phyloP scores from a whole-genome alignment of 1,139 yeast genomes.

The Entelexis sorbosivorans region DNA sequence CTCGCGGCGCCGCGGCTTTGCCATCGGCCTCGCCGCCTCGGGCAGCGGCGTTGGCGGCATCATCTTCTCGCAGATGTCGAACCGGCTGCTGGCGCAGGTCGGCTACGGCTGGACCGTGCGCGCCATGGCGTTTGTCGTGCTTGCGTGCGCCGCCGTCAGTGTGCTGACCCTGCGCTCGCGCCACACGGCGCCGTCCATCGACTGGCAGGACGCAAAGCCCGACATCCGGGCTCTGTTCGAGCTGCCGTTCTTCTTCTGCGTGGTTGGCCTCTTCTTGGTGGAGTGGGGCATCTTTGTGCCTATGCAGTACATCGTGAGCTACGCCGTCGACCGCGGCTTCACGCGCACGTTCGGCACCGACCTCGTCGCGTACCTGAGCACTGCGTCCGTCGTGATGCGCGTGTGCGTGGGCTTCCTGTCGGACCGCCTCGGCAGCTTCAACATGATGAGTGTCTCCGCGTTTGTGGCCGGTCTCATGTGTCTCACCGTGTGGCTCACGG shows the following conservation, averaged over 20 bases:
- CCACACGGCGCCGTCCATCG: constrained; percentile 23
- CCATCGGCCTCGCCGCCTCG: constrained; percentile 46
- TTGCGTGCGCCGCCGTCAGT: constrained; percentile 34
- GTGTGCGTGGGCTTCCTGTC: constrained; percentile 40
- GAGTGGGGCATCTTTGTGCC: constrained; percentile 45
- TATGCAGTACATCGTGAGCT: constrained; percentile 43
- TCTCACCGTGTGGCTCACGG: constrained; percentile 44
- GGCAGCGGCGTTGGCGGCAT: constrained; percentile 60
- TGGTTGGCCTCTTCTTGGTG: constrained; percentile 38
- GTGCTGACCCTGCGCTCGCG: constrained; percentile 39
- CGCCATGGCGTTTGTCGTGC: constrained; percentile 41
- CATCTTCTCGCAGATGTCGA: constrained; percentile 46
- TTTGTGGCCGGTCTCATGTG: constrained; percentile 31
- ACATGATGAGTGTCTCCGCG: constrained; percentile 40
- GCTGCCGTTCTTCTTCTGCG: constrained; percentile 33
- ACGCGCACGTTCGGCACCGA: constrained; percentile 37
- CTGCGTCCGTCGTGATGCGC: constrained; percentile 41
- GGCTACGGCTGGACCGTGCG: constrained; percentile 59
- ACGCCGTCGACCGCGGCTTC: constrained; percentile 39
- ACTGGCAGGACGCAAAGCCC: constrained; percentile 24
- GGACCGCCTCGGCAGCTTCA: constrained; percentile 43
- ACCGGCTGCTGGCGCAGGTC: constrained; percentile 36
- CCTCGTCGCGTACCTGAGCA: constrained; percentile 37
- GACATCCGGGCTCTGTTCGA: constrained; percentile 40
- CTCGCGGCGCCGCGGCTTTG: constrained; percentile 43